Evolutionary conservation across 495 filamentous ascomycete species (phyloP).

Genomic region (Penicillium ucsense): DNA sequence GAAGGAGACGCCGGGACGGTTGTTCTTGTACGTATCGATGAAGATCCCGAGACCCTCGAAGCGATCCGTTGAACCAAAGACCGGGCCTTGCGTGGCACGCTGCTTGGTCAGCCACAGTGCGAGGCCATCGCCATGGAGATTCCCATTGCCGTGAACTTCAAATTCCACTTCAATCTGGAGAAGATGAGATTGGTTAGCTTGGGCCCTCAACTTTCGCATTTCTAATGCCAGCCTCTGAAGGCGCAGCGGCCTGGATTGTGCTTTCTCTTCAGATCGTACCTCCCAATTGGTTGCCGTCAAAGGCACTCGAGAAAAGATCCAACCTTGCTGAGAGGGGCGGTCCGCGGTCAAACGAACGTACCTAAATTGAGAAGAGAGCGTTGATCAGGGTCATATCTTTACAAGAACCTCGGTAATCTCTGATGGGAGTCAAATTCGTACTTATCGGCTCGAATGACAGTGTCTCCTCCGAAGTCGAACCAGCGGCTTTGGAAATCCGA

Average conservation of each 20-base stretch:
- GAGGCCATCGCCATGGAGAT: slow-evolving; percentile 94
- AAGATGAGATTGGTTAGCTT: no score
- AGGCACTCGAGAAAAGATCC: slow-evolving; percentile 87
- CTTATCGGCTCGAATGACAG: slow-evolving; percentile 86
- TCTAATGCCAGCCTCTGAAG: no score
- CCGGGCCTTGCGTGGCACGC: slow-evolving; percentile 67
- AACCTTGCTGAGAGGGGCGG: slow-evolving; percentile 79
- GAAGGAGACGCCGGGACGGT: slow-evolving; percentile 88
- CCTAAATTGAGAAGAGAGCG: slow-evolving; percentile 28
- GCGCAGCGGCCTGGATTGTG: no score
- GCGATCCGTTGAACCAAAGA: slow-evolving; percentile 79
- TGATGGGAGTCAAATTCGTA: slow-evolving; percentile 24
- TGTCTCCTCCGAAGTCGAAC: slow-evolving; percentile 98
- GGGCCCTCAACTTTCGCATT: no score
- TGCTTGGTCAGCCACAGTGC: slow-evolving; percentile 98
- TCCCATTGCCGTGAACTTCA: slow-evolving; percentile 71
- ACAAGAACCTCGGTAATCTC: not conserved
- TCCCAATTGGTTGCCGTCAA: slow-evolving; percentile 99
- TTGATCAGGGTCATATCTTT: slow-evolving; percentile 6
- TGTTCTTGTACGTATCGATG: slow-evolving; percentile 99
- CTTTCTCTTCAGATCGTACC: slow-evolving; percentile 31
- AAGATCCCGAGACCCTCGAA: slow-evolving; percentile 96
- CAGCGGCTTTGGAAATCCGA: slow-evolving; percentile 98
- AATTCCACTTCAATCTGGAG: slow-evolving; percentile 84
- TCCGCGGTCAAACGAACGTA: slow-evolving; percentile 91